phyloP scores from a whole-genome alignment of 345 rosid species.

The Salix exigua region DNA sequence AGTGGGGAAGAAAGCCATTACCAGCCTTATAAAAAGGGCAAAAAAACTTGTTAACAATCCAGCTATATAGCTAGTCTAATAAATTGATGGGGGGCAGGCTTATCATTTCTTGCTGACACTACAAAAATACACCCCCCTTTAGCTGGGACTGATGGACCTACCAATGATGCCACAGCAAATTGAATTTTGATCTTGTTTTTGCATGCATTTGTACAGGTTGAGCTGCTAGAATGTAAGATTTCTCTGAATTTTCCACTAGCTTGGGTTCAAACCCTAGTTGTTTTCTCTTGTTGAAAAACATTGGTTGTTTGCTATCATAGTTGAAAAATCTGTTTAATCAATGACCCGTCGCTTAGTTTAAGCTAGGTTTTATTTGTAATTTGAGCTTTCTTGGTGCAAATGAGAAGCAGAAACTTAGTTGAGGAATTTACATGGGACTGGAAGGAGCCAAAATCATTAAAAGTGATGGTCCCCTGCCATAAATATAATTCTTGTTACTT shows the following conservation, averaged over 20 bases:
- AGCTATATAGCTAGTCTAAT: not conserved
- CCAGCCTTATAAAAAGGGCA: not conserved
- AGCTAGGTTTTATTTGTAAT: too few relatives aligned
- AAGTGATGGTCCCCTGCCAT: not conserved
- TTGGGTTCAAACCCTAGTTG: too few relatives aligned
- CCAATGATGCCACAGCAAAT: not conserved
- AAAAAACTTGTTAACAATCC: not conserved
- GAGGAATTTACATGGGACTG: not conserved
- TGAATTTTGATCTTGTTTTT: not conserved
- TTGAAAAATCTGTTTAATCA: too few relatives aligned
- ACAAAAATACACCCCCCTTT: not conserved
- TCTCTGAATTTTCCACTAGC: not conserved
- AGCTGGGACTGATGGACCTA: constrained; percentile 9
- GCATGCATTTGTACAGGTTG: not conserved
- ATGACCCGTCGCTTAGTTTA: too few relatives aligned
- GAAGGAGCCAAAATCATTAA: not conserved
- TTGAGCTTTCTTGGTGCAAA: too few relatives aligned
- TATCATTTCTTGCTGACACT: not conserved
- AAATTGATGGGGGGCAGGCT: constrained; percentile 2
- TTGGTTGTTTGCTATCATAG: too few relatives aligned
- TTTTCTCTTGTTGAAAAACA: too few relatives aligned
- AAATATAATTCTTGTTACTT: not conserved
- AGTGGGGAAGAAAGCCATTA: constrained; percentile 4
- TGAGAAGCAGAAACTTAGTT: not conserved
- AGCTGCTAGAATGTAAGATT: not conserved